These are phyloP conservation scores for Tuber calosporum DNA, from an alignment of 495 filamentous ascomycete species.

Conservation along the genomic window DNA sequence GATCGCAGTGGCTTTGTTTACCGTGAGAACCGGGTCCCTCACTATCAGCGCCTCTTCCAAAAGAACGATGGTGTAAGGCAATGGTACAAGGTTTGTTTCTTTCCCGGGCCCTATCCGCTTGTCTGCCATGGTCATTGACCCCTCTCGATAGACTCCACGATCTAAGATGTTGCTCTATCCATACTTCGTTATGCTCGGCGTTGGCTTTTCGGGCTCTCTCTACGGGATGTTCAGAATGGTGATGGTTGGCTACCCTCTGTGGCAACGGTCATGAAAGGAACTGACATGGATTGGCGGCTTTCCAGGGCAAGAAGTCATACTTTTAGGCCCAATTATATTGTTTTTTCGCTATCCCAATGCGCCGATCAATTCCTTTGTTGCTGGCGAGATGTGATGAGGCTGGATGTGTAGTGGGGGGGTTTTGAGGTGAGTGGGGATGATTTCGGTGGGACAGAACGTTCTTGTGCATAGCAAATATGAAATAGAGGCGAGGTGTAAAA, in stretches of 20 bases:
- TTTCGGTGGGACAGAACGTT: background rate
- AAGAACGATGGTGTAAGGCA: slow-evolving; percentile 53
- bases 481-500: background rate
- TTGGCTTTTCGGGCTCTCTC: slow-evolving; percentile 42
- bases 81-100: slow-evolving; percentile 53
- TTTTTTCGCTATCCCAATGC: background rate
- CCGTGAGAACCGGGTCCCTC: slow-evolving; percentile 64
- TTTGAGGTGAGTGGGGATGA: background rate
- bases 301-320: slow-evolving; percentile 41
- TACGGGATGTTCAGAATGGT: slow-evolving; percentile 56
- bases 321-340: slow-evolving; percentile 17
- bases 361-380: background rate
- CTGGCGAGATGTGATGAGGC: background rate
- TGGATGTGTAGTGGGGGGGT: background rate
- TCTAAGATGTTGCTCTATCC: slow-evolving; percentile 58
- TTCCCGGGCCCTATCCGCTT: background rate
- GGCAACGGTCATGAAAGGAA: slow-evolving; percentile 3
- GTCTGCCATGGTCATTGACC: background rate
- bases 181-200: slow-evolving; percentile 56
- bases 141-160: slow-evolving; percentile 49
- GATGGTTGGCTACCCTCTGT: slow-evolving; percentile 46
- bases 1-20: slow-evolving; percentile 48
- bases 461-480: background rate
- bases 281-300: slow-evolving; percentile 7
- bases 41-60: slow-evolving; percentile 60